Percentiles rank a stretch among this genome's conserved stretches.
phyloP scores from a whole-genome alignment of 2,329 filamentous ascomycete genomes.

The Fusarium devonianum region DNA sequence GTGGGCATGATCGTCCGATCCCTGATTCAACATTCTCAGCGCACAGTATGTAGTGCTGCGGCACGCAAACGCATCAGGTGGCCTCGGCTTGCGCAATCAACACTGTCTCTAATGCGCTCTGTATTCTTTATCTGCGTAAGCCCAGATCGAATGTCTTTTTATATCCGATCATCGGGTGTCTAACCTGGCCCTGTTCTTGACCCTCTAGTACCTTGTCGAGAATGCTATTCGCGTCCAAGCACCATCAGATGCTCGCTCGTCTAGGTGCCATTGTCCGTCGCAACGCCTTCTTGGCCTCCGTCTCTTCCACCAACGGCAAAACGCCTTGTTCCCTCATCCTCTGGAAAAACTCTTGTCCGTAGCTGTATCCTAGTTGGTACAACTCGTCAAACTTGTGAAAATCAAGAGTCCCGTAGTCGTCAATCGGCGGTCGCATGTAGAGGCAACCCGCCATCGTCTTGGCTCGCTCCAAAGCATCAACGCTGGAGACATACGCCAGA shows the following conservation, averaged over 20 bases:
- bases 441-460: constrained; percentile 90
- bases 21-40: constrained; percentile 3
- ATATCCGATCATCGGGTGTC: neutral
- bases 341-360: constrained; percentile 80
- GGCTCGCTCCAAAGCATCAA: constrained; percentile 91
- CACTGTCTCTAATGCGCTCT: too few species aligned
- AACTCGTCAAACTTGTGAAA: constrained; percentile 99
- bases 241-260: constrained; percentile 74
- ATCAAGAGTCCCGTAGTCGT: constrained; percentile 91
- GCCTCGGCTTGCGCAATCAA: neutral
- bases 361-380: constrained; percentile 86
- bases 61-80: constrained; percentile 7
- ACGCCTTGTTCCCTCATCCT: constrained; percentile 80
- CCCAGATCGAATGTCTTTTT: too few species aligned
- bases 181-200: too few species aligned
- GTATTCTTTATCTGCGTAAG: too few species aligned
- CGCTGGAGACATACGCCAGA: constrained; percentile 91
- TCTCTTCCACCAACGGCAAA: constrained; percentile 73
- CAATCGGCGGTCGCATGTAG: constrained; percentile 96
- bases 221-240: neutral
- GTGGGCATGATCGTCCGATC: too few species aligned
- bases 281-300: constrained; percentile 78
- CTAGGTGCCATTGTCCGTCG: constrained; percentile 81
- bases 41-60: too few species aligned
- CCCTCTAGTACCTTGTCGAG: neutral